Evolutionary conservation across 148 eudicot genomes (phyloP), one percentile per base, ranked within the genome.

Genomic region (Beta vulgaris): DNA sequence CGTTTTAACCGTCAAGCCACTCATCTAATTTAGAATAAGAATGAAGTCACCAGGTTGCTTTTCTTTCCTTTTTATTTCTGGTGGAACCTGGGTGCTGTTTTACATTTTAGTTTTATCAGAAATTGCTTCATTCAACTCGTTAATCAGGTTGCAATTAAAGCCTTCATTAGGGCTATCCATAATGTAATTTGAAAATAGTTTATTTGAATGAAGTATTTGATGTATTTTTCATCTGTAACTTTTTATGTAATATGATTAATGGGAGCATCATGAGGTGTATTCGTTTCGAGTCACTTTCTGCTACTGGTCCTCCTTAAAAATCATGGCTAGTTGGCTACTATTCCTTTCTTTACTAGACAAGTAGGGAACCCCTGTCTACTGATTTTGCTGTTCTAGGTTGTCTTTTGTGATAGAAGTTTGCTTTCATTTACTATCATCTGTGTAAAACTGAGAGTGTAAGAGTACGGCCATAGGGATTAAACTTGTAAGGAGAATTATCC

Each of bases 281-380:
- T 54, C 65, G 49, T 67, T 75, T 79, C 29, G 63, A 62, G 71
- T 82, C 65, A 57, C 70, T 75, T 71, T 79, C 80, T 48, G 34
- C 26, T 36, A 18, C 73, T 75, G 67, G 82, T 71, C 79, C 78
- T 76, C 53, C 48, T 67, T 32, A 57, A 65, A 57, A 72, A 63
- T 53, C 64, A 37, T 65, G 63, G 69, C 32, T 67, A 63, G 15
- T 46, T 65, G 63, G 69, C 32, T 67, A 63, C n/a, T 76, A 23
- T 60, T 72, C 66, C 59, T 58, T 64, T 74, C 82, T 75, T 78
- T 71, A 13, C 23, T 58, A 57, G 79, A 82, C 81, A 82, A 25
- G 68, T 51, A 64, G 40, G 84, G 82, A 72, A 68, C 85, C 79
- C 68, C 57, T 82, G 85, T 79, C 82, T 76, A 71, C 80, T 75